Conservation (phyloP, 2,329 filamentous ascomycete genomes). For the Talaromyces sp. region DNA sequence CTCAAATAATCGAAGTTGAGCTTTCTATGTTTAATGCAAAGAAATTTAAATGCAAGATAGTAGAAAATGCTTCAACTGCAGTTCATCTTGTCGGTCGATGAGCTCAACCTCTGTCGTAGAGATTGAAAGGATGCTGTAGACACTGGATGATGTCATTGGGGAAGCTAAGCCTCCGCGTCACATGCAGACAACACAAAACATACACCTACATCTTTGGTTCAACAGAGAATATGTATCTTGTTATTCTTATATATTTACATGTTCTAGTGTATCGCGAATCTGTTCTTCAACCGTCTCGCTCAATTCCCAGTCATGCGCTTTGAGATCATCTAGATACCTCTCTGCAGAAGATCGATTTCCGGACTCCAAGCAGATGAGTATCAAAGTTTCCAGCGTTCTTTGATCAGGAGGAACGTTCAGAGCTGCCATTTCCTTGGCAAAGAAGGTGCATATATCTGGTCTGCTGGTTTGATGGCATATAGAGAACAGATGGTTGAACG, state of each 20-base stretch:
- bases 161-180: not conserved
- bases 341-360: conserved; percentile 36
- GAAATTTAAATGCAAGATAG: no score
- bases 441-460: conserved; percentile 58
- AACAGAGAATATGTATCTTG: no score
- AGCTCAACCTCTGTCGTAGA: not conserved
- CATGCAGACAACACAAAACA: not conserved
- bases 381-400: conserved; percentile 61
- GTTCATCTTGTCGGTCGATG: not conserved
- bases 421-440: conserved; percentile 60
- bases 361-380: conserved; percentile 53
- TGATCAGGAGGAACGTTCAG: conserved; percentile 53
- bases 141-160: not conserved
- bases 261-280: conserved; percentile 23
- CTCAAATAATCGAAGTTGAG: not conserved
- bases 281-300: conserved; percentile 25
- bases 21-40: not conserved
- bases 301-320: conserved; percentile 29
- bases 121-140: not conserved
- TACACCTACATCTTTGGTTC: no score
- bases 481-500: conserved; percentile 60
- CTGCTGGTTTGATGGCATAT: conserved; percentile 46
- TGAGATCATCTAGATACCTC: conserved; percentile 39
- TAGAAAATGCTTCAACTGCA: not conserved
- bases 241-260: not conserved